phyloP scores from a whole-genome alignment of 2,329 filamentous ascomycete genomes.

The Apiospora koreana region DNA sequence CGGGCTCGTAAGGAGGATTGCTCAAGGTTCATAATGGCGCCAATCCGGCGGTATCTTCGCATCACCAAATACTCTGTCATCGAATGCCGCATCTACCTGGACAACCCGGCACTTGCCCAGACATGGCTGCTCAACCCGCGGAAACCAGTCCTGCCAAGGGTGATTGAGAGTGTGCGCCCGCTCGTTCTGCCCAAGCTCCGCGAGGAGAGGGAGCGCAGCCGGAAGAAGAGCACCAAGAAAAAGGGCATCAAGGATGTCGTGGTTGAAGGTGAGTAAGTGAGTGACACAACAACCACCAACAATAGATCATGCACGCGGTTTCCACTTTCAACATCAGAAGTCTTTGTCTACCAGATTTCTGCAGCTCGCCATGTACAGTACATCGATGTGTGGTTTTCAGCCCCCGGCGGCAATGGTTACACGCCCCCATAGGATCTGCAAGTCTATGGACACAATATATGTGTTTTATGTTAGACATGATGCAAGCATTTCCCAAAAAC shows the following conservation, averaged over 20 bases:
- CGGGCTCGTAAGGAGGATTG: neutral
- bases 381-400: conserved; percentile 3
- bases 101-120: conserved; percentile 80
- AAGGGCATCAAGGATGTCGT: conserved; percentile 88
- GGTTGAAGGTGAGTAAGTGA: conserved; percentile 62
- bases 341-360: neutral
- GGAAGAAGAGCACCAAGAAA: conserved; percentile 70
- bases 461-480: neutral
- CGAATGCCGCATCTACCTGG: conserved; percentile 95
- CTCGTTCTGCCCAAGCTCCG: conserved; percentile 87
- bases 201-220: conserved; percentile 65
- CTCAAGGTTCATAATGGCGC: conserved; percentile 65
- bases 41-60: conserved; percentile 83
- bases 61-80: conserved; percentile 93
- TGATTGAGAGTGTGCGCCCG: conserved; percentile 83
- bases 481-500: neutral
- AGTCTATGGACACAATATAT: neutral
- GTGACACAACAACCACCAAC: conserved; percentile 16
- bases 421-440: neutral
- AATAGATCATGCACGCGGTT: conserved; percentile 17
- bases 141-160: conserved; percentile 74
- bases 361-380: conserved; percentile 17
- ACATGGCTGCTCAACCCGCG: conserved; percentile 82
- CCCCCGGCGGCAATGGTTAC: neutral
- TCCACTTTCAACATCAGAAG: conserved; percentile 15